Base-by-base conservation (phyloP, 306 rosid genomes). In the Erythrophleum fordii region DNA sequence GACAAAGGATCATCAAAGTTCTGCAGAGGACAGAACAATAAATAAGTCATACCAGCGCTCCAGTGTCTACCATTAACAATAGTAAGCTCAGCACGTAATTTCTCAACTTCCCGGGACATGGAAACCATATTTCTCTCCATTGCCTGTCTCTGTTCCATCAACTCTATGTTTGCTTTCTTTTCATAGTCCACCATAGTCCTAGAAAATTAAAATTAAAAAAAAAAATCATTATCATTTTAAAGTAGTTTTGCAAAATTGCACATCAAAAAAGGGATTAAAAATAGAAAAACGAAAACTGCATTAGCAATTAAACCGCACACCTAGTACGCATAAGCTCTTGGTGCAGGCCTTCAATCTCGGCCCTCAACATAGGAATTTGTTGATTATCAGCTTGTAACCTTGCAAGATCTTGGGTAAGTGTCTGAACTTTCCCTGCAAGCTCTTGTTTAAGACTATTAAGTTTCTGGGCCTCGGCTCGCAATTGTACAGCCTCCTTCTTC, bases 71-170 rank as follows among this genome's bases (percentile, higher is more conserved):
- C 85, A 56, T 94, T 92, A 79, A 73, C 64, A 75, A 86, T 80
- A 78, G 89, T 80, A 86, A 92, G 89, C 84, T 94, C 97, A 68
- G 97, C 95, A 51, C 94, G 97, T 18, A 94, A 83, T 81, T 91
- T 92, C 90, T 94, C 97, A 75, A 92, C 97, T 84, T 94, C 98
- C 41, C 94, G 89, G 31, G 98, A 97, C 98, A 92, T 89, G 87
- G 98, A 87, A 88, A 92, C 91, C 87, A 90, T 77, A 83, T 88
- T 92, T 78, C 88, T 94, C 88, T 92, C 97, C 98, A 94, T 90
- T 18, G 90, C 85, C 90, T 90, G 97, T 83, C 94, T 90, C 86
- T 94, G 98, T 76, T 92, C 95, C 93, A 90, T 80, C 90, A 92
- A 84, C 84, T 94, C 97, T 46, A 90, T 75, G 78, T 89, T 91